Evolutionary conservation across 768 basidiomycete genomes (phyloP).

Genomic region (Hemileccinum impolitum): DNA sequence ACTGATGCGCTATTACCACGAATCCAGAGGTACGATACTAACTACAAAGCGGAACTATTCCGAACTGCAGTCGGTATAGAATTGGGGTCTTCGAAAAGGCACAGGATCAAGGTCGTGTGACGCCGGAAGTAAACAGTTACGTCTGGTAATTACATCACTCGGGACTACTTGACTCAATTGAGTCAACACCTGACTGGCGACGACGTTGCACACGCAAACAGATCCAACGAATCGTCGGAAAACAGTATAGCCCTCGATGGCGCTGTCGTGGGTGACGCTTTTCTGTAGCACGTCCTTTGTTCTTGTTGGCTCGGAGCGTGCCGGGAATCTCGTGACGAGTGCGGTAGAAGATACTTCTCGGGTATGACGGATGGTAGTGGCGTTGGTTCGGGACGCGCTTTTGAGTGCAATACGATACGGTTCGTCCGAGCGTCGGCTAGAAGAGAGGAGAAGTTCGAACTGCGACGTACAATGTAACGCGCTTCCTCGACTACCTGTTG

Average conservation of each 20-base stretch:
- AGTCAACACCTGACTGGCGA: conserved; percentile 26
- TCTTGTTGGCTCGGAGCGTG: conserved; percentile 7
- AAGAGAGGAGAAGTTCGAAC: conserved; percentile 37
- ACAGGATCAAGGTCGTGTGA: no score
- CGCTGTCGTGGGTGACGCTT: background rate
- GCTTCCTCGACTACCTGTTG: conserved; percentile 4
- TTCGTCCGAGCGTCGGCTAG: conserved; percentile 39
- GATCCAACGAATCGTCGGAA: conserved; percentile 51
- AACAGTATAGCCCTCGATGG: conserved; percentile 12
- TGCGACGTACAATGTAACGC: conserved; percentile 15
- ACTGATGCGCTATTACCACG: no score
- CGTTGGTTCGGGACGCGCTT: conserved; percentile 1
- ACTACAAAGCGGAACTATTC: no score
- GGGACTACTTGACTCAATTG: background rate
- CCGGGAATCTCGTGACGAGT: conserved; percentile 6
- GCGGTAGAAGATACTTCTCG: conserved; percentile 11
- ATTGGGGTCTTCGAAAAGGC: background rate
- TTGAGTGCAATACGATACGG: conserved; percentile 34
- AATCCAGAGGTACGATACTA: background rate
- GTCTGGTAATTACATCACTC: no score
- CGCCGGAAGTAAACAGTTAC: no score
- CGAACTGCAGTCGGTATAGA: no score
- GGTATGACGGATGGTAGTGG: conserved; percentile 12
- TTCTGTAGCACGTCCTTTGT: conserved; percentile 5
- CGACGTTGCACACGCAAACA: conserved; percentile 40